Base-by-base conservation (phyloP, 768 basidiomycete genomes). In the Tulasnella calospora region DNA sequence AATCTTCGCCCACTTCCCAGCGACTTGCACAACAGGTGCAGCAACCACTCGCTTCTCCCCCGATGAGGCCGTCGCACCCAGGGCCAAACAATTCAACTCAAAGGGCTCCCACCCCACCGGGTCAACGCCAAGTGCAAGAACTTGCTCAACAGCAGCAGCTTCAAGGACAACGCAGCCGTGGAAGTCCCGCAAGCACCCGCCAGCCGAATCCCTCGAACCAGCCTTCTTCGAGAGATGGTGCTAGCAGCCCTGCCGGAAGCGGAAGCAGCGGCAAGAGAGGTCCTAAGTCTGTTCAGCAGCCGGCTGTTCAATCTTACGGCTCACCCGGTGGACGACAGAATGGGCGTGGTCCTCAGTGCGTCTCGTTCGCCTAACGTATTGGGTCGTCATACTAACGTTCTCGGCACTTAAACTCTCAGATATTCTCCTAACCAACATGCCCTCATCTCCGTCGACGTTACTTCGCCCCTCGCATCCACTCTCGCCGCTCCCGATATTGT, bases 401-500 rank as follows among this genome's bases (percentile, higher is more conserved):
- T 38, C 27, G 71, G 38, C 23, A 70, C 70, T 19, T 78, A 69
- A 17, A 73, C 69, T 21, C 40, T 40, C 33, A 74, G 74, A 46
- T 76, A 70, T 40, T 75, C 79, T n/a, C 74, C 72, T 12, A 73
- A 78, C 67, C 80, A 78, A 33, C 80, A 81, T 46, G 74, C 79
- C 27, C 78, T 47, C 75, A 73, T 79, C 47, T 44, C 79, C 55
- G 55, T 77, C 72, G 80, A 79, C 72, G 69, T 75, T 23, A 71
- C 70, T 21, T 78, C 80, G 12, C 83, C 89, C 27, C 86, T 93
- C 79, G 91, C 91, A 30, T 92, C 94, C 79, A 88, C 94, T 55
- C 91, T 92, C 82, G 92, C 94, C 10, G 87, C 90, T 74, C 88
- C 87, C 10, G 94, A 95, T 80, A 88, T 88, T 5, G 92, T 94